Evolutionary conservation across 2,329 filamentous ascomycete genomes (phyloP), one percentile per base, ranked within the genome.

Genomic region (Tolypocladium endophyticum): DNA sequence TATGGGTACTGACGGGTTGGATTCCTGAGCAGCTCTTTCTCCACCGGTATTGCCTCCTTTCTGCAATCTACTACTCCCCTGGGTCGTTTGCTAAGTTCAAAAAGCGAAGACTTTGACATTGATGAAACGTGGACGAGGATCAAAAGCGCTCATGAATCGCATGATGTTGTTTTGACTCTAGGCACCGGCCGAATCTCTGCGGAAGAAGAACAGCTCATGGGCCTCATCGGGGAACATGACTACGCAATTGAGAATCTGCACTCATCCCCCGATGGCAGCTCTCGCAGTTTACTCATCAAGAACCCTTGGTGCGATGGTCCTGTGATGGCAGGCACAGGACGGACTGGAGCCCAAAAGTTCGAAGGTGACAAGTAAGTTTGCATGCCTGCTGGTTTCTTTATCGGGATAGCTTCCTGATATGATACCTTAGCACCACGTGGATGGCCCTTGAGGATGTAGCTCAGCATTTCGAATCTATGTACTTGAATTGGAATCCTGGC

Each of bases 21-120:
- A 92, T 99, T 56, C 94, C 94, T 0, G 92, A 99, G 73, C 94
- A 99, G 71, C 78, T 97, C 1, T 96, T 96, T 67, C 78, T 97
- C 1, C 92, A 96, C 68, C 87, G 81, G 84, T 85, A 73, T 39
- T 41, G 16, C 20, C 23, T 9, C 20, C 5, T 43, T 23, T 23
- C 16, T 7, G 11, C 30, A 12, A 36, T 36, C 9, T 9, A 7
- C 23, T 54, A 2, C 30, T 54, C n/a, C 50, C 33, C n/a, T 25
- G n/a, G 16, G 14, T 35, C 4, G 18, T 41, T 1, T 18, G 20
- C 25, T 54, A 36, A 54, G 5, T 23, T 54, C 20, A 4, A 54
- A 23, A 28, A 88, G 89, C 64, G 89, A 94, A 63, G 91, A 96
- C 61, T 80, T 92, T 3, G 86, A 92, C 52, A 81, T 87, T 0